Evolutionary conservation across 768 basidiomycete genomes (phyloP).

Genomic region (Favolaschia claudopus): DNA sequence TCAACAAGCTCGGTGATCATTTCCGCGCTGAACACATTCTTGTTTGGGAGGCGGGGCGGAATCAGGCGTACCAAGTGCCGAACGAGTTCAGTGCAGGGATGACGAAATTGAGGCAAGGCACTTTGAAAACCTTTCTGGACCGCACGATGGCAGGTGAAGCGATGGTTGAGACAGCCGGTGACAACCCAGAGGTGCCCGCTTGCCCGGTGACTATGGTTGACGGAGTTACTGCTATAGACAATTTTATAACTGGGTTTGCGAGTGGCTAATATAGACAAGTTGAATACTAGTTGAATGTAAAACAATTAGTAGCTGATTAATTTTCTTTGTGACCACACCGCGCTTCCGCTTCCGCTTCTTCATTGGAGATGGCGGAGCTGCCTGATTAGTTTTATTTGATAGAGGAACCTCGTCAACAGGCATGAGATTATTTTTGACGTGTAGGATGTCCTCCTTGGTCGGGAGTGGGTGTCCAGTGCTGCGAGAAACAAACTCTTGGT

Average conservation of each 20-base stretch:
- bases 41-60: neutral
- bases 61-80: slow-evolving; percentile 5
- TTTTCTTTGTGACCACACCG: neutral
- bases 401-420: no score
- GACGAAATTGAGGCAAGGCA: neutral
- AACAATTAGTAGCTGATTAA: no score
- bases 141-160: neutral
- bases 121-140: neutral
- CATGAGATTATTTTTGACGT: no score
- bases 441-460: no score
- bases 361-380: no score
- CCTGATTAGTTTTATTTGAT: neutral
- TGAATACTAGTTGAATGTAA: no score
- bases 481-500: no score
- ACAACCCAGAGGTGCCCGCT: neutral
- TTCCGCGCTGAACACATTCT: slow-evolving; percentile 6
- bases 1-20: neutral
- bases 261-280: no score
- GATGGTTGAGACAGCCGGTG: no score
- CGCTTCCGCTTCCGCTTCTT: neutral
- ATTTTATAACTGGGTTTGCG: no score
- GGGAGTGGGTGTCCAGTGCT: no score
- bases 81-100: slow-evolving; percentile 14
- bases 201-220: neutral
- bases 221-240: no score